Conservation (phyloP, 495 filamentous ascomycete species). For the Rhypophila decipiens region DNA sequence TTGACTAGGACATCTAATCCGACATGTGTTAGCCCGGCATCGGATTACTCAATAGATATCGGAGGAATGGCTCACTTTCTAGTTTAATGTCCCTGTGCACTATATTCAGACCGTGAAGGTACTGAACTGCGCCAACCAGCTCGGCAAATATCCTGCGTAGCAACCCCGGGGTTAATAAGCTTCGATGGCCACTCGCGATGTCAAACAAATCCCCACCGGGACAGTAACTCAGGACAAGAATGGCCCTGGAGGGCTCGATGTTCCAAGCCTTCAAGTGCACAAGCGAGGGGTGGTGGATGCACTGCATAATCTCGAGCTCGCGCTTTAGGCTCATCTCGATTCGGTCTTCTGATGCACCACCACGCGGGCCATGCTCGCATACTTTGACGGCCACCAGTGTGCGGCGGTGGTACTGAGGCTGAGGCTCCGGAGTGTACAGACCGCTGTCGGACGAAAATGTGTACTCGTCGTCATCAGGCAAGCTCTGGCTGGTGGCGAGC, state of each 20-base stretch:
- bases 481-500: slow-evolving; percentile 61
- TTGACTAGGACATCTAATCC: slow-evolving; percentile 91
- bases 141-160: slow-evolving; percentile 87
- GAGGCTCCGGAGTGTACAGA: slow-evolving; percentile 12
- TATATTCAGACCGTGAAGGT: slow-evolving; percentile 78
- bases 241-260: slow-evolving; percentile 68
- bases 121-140: slow-evolving; percentile 73
- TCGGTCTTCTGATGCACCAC: slow-evolving; percentile 80
- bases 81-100: slow-evolving; percentile 97
- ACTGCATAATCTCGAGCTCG: slow-evolving; percentile 87
- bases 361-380: slow-evolving; percentile 87
- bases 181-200: slow-evolving; percentile 62
- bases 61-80: slow-evolving; percentile 61
- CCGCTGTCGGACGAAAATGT: slow-evolving; percentile 3
- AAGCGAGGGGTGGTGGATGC: slow-evolving; percentile 78
- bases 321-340: slow-evolving; percentile 88
- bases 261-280: slow-evolving; percentile 85
- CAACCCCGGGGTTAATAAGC: slow-evolving; percentile 58
- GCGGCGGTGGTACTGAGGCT: slow-evolving; percentile 28
- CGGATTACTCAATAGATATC: too few relatives aligned
- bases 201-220: slow-evolving; percentile 95
- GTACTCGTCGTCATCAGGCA: slow-evolving; percentile 37
- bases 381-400: slow-evolving; percentile 90
- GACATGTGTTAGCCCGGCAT: too few relatives aligned
- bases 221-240: slow-evolving; percentile 86